Evolutionary conservation across 345 rosid genomes (phyloP), one percentile per base, ranked within the genome.

Genomic region (Sisymbrium altissimum): DNA sequence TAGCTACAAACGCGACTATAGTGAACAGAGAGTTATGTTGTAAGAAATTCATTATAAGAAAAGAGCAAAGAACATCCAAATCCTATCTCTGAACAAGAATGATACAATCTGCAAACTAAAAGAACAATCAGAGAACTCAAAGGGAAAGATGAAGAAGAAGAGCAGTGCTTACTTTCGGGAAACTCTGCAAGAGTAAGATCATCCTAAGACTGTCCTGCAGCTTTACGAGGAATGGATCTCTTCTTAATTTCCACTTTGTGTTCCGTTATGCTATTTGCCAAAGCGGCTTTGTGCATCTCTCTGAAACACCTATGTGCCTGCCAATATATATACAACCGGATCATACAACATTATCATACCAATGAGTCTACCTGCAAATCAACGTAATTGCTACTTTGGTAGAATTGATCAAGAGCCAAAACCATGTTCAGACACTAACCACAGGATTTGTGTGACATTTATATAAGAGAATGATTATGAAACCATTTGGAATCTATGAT

Each of bases 121-220:
- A 38, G 1, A 70, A 38, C 19, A 70, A 45, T 21, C 44, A 70
- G 41, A n/a, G n/a, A n/a, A n/a, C n/a, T n/a, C n/a, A n/a, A 68
- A 53, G 10, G n/a, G n/a, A n/a, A 58, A 66, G n/a, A n/a, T n/a
- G n/a, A n/a, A n/a, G 19, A 12, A 17, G 25, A 65, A 30, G 32
- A 38, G n/a, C 10, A 58, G 65, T 54, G 53, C 84, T 58, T 84
- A 95, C 99, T 95, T 81, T 95, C 99, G 27, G 99, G 99, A 97
- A 97, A 95, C 9, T 95, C 97, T 3, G 99, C 77, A 76, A 95
- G 97, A 0, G 94, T 90, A 4, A 96, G 97, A 84, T 95, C 99
- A 83, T 95, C 99, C 99, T 96, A 95, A 11, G 82, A 32, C 64
- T 85, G 97, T n/a, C 99, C 97, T 36, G 99, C 97, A 64, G 97